These are phyloP conservation scores for Reutealis trisperma DNA, from an alignment of 345 rosid genomes.

Conservation along the genomic window DNA sequence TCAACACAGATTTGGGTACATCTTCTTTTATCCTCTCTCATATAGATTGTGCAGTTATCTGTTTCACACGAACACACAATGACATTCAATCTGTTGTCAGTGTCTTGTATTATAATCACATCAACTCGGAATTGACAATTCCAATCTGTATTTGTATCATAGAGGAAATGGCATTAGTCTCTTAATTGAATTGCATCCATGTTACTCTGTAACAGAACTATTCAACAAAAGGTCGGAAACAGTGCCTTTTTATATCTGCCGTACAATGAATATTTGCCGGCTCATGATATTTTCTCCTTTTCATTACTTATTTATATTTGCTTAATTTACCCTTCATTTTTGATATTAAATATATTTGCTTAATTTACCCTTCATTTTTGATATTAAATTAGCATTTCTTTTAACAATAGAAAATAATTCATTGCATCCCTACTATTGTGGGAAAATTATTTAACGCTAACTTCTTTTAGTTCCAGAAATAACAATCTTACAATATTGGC, in stretches of 20 bases:
- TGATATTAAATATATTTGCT: too few species aligned
- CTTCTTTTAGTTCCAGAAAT: too few species aligned
- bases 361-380: too few species aligned
- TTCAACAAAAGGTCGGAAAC: background rate
- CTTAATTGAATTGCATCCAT: background rate
- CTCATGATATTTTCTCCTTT: background rate
- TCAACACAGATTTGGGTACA: conserved; percentile 6
- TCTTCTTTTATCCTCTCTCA: background rate
- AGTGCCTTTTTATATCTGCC: too few species aligned
- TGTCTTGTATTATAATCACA: conserved; percentile 14
- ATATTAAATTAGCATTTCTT: too few species aligned
- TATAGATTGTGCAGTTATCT: background rate
- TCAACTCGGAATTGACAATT: background rate
- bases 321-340: too few species aligned
- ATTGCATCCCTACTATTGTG: too few species aligned
- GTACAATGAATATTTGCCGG: background rate
- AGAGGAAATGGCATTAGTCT: background rate
- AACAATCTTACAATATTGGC: too few species aligned
- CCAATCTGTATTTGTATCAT: background rate
- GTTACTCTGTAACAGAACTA: background rate
- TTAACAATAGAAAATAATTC: background rate
- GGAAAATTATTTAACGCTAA: too few species aligned
- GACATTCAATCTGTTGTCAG: background rate
- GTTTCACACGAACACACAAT: background rate
- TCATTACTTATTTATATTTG: background rate